A percentile compares a stretch with the other conserved stretches of the same genome.
phyloP scores from a whole-genome alignment of 352 stramenopile genomes.

The Phytophthora citricola region DNA sequence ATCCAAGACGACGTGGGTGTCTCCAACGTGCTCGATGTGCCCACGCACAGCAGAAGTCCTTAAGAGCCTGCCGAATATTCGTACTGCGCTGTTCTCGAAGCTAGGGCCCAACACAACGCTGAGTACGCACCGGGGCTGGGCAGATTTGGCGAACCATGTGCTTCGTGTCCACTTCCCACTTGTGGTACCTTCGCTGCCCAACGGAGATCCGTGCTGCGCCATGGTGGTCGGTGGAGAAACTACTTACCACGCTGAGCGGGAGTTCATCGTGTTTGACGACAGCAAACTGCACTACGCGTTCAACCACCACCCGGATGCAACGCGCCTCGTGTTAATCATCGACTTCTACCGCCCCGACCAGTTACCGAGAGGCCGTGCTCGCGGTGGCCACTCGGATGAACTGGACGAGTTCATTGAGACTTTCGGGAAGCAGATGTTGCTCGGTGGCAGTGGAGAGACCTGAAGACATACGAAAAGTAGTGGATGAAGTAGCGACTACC shows the following conservation, averaged over 20 bases:
- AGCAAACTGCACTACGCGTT: conserved; percentile 92
- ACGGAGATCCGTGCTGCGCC: conserved; percentile 67
- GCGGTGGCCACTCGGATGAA: conserved; percentile 87
- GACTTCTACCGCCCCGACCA: conserved; percentile 88
- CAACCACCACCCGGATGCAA: conserved; percentile 75
- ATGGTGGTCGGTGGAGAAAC: conserved; percentile 84
- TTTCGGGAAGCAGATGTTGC: conserved; percentile 69
- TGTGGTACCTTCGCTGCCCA: conserved; percentile 61
- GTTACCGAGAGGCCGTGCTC: conserved; percentile 78
- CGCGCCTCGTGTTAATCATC: conserved; percentile 85
- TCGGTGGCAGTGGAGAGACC: conserved; percentile 13
- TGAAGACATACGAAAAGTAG: conserved; percentile 13
- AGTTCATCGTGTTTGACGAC: conserved; percentile 92
- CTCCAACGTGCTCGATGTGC: conserved; percentile 75
- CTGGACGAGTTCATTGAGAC: conserved; percentile 90
- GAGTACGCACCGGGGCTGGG: conserved; percentile 82
- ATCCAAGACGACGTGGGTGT: conserved; percentile 85
- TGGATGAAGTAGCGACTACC: conserved; percentile 5
- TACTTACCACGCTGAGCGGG: conserved; percentile 67
- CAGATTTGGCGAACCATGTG: conserved; percentile 91
- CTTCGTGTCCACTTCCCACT: conserved; percentile 84
- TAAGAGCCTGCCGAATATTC: conserved; percentile 64
- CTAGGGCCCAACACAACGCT: conserved; percentile 83
- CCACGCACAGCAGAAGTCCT: conserved; percentile 82
- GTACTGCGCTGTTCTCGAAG: conserved; percentile 91